Conservation (phyloP, 192 early-diverging fungal species). For the Allomyces arbusculus region DNA sequence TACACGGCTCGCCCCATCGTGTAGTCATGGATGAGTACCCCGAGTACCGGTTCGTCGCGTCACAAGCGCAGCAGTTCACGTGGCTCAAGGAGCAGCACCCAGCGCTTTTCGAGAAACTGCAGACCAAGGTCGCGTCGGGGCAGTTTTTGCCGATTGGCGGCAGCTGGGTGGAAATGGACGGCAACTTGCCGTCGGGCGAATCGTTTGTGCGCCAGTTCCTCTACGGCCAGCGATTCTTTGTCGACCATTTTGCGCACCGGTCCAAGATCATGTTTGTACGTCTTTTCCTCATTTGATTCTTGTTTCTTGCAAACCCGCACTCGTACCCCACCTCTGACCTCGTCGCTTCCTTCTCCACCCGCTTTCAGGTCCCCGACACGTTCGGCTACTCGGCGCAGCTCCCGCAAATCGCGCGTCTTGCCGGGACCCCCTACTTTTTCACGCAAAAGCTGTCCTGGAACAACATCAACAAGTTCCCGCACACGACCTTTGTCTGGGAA, state of each 20-base stretch:
- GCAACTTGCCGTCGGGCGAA: conserved; percentile 94
- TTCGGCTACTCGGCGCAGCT: conserved; percentile 84
- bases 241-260: conserved; percentile 47
- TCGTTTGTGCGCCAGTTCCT: conserved; percentile 81
- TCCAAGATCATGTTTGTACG: conserved; percentile 11
- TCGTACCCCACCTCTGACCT: too few relatives aligned
- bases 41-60: conserved; percentile 76
- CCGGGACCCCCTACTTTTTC: conserved; percentile 83
- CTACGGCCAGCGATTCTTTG: conserved; percentile 59
- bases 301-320: not conserved
- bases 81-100: conserved; percentile 78
- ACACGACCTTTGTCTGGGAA: conserved; percentile 88
- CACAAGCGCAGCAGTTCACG: conserved; percentile 93
- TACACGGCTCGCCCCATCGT: not conserved
- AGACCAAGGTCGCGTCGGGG: conserved; percentile 41
- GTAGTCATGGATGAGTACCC: conserved; percentile 65
- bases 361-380: conserved; percentile 88
- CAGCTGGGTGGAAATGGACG: conserved; percentile 98
- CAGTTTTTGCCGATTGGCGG: conserved; percentile 87
- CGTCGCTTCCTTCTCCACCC: too few relatives aligned
- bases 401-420: conserved; percentile 68
- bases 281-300: too few relatives aligned
- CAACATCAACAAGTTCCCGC: conserved; percentile 96
- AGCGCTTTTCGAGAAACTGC: conserved; percentile 50
- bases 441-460: conserved; percentile 99